Percentiles rank a stretch among this genome's conserved stretches.
phyloP scores from a whole-genome alignment of 169 alveolate genomes.

The Cryptosporidium felis region DNA sequence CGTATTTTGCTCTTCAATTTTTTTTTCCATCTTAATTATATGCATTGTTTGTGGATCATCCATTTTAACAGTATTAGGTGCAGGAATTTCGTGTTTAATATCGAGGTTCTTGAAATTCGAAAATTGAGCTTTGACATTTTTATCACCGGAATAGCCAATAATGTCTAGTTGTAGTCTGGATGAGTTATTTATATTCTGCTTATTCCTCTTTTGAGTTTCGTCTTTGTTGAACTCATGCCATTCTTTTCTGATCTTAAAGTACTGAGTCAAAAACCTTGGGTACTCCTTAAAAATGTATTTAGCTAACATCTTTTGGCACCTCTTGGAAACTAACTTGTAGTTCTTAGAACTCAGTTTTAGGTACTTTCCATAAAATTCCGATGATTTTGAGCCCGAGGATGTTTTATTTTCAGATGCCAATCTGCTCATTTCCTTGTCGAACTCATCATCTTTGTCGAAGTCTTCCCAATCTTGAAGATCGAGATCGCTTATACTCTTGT shows the following conservation, averaged over 20 bases:
- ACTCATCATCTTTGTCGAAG: constrained; percentile 21
- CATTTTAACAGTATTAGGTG: not conserved
- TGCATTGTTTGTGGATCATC: constrained; percentile 25
- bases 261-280: constrained; percentile 47
- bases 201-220: constrained; percentile 14
- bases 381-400: not conserved
- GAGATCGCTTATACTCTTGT: not conserved
- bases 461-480: constrained; percentile 49
- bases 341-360: constrained; percentile 15
- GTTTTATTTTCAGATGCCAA: not conserved
- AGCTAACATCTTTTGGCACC: constrained; percentile 54
- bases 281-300: constrained; percentile 59
- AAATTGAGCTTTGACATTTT: constrained; percentile 34
- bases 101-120: constrained; percentile 16
- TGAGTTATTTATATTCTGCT: constrained; percentile 22
- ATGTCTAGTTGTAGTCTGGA: constrained; percentile 51
- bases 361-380: constrained; percentile 40
- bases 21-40: constrained; percentile 42
- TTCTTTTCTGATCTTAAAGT: constrained; percentile 32
- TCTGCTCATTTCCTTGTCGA: not conserved
- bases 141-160: constrained; percentile 50
- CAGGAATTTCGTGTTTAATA: constrained; percentile 41
- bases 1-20: not conserved
- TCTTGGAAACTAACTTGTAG: constrained; percentile 25
- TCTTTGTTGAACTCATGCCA: constrained; percentile 6